Evolutionary conservation across 371 early-diverging fungal genomes (phyloP).

Genomic region (Zancudomyces culisetae): DNA sequence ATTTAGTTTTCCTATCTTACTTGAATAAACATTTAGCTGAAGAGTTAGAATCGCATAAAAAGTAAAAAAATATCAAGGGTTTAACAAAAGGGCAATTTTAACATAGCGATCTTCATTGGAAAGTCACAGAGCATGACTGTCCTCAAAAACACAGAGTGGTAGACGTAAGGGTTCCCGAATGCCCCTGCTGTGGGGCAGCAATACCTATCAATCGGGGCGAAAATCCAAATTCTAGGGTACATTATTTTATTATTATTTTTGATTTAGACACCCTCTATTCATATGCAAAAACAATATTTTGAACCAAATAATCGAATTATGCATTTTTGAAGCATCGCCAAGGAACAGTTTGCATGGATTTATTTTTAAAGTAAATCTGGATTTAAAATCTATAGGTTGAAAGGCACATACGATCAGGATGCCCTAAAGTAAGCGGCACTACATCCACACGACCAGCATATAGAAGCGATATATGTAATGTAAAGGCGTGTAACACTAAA

Average conservation of each 20-base stretch:
- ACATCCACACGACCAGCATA: conserved; percentile 1
- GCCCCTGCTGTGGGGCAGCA: conserved; percentile 16
- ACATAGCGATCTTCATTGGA: conserved; percentile 20
- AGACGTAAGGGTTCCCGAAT: conserved; percentile 18
- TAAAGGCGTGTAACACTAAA: conserved; percentile 8
- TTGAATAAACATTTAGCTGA: too few species aligned
- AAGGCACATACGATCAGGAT: conserved; percentile 5
- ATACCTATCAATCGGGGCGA: conserved; percentile 14
- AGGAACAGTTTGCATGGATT: too few species aligned
- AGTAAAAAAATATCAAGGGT: too few species aligned
- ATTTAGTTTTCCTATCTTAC: too few species aligned
- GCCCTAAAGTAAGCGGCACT: conserved; percentile 5
- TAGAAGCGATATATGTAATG: conserved; percentile 1
- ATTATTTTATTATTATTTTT: conserved; percentile 8
- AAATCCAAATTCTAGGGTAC: conserved; percentile 12
- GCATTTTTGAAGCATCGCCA: too few species aligned
- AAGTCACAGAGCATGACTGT: conserved; percentile 10
- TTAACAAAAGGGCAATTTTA: background rate
- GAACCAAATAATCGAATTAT: conserved; percentile 4
- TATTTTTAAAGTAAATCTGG: too few species aligned
- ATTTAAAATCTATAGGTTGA: conserved; percentile 7
- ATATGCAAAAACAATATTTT: conserved; percentile 3
- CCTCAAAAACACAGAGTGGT: conserved; percentile 6
- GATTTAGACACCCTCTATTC: conserved; percentile 2
- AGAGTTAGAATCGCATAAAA: too few species aligned